These are phyloP conservation scores for Epithele typhae DNA, from an alignment of 768 basidiomycete genomes.

Conservation along the genomic window DNA sequence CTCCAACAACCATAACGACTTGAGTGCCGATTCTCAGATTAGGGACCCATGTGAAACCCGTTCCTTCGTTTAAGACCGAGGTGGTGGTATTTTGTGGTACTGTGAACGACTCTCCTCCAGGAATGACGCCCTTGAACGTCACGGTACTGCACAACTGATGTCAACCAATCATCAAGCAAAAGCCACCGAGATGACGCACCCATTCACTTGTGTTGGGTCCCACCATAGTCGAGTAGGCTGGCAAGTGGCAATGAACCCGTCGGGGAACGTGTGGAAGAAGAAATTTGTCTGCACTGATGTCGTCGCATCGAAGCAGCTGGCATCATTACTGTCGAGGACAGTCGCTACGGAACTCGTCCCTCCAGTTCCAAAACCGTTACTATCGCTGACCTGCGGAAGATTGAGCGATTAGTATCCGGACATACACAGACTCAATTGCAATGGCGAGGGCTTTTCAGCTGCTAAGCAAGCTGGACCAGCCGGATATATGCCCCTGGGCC, in stretches of 20 bases:
- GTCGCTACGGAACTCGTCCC: constrained; percentile 67
- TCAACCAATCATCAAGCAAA: neutral
- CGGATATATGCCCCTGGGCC: too few relatives aligned
- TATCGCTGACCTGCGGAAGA: constrained; percentile 51
- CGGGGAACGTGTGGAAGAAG: constrained; percentile 56
- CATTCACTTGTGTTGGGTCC: constrained; percentile 46
- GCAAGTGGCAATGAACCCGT: constrained; percentile 66
- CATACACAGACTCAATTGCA: too few relatives aligned
- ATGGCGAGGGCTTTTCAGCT: too few relatives aligned
- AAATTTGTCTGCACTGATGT: constrained; percentile 48
- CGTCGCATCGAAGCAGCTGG: constrained; percentile 59
- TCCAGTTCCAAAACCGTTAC: constrained; percentile 60
- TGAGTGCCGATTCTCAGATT: constrained; percentile 61
- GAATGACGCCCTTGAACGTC: constrained; percentile 70
- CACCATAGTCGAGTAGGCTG: constrained; percentile 61
- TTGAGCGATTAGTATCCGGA: too few relatives aligned
- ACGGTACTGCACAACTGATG: constrained; percentile 53
- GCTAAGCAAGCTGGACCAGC: too few relatives aligned
- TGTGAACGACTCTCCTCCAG: constrained; percentile 71
- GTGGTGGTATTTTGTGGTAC: constrained; percentile 52
- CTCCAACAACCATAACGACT: constrained; percentile 63
- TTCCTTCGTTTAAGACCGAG: constrained; percentile 37
- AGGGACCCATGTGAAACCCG: constrained; percentile 69
- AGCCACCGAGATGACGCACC: constrained; percentile 33
- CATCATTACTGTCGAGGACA: constrained; percentile 46